A percentile compares a stretch with the other conserved stretches of the same genome.
Evolutionary conservation across 2,329 filamentous ascomycete genomes (phyloP).

Genomic region (Drechslerella coelobrocha): DNA sequence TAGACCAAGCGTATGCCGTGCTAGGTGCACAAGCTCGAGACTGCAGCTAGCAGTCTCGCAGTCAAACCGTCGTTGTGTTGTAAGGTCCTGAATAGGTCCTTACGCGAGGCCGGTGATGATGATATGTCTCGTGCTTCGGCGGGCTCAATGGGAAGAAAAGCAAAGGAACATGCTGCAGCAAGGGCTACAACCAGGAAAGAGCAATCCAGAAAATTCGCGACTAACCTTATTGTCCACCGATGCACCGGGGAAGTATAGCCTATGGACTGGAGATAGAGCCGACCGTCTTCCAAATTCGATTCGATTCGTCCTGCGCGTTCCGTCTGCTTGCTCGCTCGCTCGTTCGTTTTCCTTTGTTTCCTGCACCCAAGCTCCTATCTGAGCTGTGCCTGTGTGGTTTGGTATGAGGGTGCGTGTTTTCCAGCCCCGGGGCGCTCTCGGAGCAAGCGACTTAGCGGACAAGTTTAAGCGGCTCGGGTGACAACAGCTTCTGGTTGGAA

Average conservation of each 20-base stretch:
- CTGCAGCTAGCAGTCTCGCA: constrained; percentile 1
- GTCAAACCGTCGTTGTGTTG: neutral
- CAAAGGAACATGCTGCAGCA: neutral
- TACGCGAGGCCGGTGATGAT: neutral
- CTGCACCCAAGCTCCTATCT: constrained; percentile 13
- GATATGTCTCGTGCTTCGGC: neutral
- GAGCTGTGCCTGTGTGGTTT: too few relatives aligned
- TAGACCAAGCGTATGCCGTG: neutral
- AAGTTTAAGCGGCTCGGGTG: constrained; percentile 47
- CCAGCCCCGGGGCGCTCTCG: constrained; percentile 32
- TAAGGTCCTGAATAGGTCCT: neutral
- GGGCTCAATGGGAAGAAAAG: neutral
- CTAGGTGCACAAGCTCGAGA: neutral
- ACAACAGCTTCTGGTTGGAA: constrained; percentile 42
- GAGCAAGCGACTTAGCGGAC: constrained; percentile 37
- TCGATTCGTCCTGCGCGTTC: constrained; percentile 32
- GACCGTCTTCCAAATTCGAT: constrained; percentile 38
- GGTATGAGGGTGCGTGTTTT: too few relatives aligned
- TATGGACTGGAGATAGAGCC: constrained; percentile 18
- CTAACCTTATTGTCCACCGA: constrained; percentile 12
- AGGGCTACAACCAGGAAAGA: neutral
- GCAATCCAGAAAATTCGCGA: neutral
- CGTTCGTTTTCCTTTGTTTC: constrained; percentile 10
- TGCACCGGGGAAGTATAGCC: neutral
- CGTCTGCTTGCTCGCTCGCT: too few relatives aligned